Base-by-base conservation (phyloP, 768 basidiomycete genomes). In the Trametes maxima region DNA sequence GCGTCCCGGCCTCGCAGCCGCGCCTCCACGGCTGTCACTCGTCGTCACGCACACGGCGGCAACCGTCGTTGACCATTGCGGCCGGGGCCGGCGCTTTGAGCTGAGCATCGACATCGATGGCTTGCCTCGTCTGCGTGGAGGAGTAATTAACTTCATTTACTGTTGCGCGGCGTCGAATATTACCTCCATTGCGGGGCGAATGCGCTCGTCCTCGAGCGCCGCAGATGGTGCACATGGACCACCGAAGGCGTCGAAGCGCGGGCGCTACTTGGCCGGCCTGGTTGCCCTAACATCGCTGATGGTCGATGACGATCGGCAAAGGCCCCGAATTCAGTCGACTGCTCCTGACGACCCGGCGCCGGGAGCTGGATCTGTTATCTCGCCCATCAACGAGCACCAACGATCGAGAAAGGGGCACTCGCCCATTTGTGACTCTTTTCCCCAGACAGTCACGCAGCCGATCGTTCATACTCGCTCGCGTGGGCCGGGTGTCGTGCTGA, bases 231-330 rank as follows among this genome's bases (percentile, higher is more conserved):
- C 56, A 58, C 57, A 63, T 51, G 53, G 44, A 14, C 47, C 7
- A 19, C 35, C 40, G 51, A 17, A 16, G 48, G 42, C 42, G 39
- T 28, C 33, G 62, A 64, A 64, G 62, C 61, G 48, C 49, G 48
- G 6, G 57, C 62, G 56, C 50, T 54, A 42, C 48, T 47, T 57
- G 54, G 45, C 60, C 52, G 45, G 62, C 62, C 47, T 64, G 46
- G 62, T 64, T 64, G 62, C 62, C 62, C 35, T 57, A 59, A 50
- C 53, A 40, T 55, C 54, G 62, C 48, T 64, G 62, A 64, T 64
- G 62, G 62, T 53, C 48, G 57, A 63, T 59, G 57, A 55, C 53
- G 62, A 59, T 64, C 62, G 62, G 62, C 62, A 64, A 58, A 24
- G 50, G 43, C 57, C 60, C 56, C 60, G 45, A 55, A 62, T 62